These are phyloP conservation scores for Prunus mume DNA, from an alignment of 306 rosid species.

Conservation along the genomic window DNA sequence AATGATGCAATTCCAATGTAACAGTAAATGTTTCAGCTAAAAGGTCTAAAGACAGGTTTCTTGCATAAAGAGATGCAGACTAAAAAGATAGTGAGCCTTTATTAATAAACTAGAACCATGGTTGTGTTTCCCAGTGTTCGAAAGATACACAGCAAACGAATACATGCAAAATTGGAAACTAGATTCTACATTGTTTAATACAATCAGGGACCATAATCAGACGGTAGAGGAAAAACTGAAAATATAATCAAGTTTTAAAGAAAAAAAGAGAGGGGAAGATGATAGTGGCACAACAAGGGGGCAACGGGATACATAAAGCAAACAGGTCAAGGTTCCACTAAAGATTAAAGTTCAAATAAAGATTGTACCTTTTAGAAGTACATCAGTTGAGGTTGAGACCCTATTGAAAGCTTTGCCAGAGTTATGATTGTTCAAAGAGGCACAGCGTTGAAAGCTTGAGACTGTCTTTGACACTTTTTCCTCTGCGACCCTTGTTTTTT, in stretches of 20 bases:
- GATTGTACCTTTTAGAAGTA: constrained; percentile 72
- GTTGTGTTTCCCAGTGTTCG: neutral
- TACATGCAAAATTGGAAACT: constrained; percentile 2
- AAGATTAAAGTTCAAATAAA: constrained; percentile 33
- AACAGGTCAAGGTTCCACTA: constrained; percentile 16
- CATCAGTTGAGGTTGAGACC: constrained; percentile 46
- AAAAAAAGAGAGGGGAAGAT: constrained; percentile 14
- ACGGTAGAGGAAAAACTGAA: constrained; percentile 14
- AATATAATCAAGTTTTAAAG: constrained; percentile 14
- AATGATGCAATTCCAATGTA: neutral
- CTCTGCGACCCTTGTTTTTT: constrained; percentile 59
- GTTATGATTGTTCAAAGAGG: constrained; percentile 53
- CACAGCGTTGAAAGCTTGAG: constrained; percentile 44
- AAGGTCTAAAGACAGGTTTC: neutral
- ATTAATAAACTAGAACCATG: neutral
- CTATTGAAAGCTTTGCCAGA: constrained; percentile 46
- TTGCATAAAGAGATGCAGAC: neutral
- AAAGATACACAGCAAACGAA: neutral
- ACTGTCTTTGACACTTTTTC: constrained; percentile 58
- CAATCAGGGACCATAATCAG: constrained; percentile 10
- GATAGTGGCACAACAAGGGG: constrained; percentile 26
- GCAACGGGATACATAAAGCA: neutral
- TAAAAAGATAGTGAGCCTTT: neutral
- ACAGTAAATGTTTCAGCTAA: neutral
- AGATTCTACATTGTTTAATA: neutral